These are phyloP conservation scores for Phoenix dactylifera DNA, from an alignment of 176 grass and related monocot genomes.

Conservation along the genomic window DNA sequence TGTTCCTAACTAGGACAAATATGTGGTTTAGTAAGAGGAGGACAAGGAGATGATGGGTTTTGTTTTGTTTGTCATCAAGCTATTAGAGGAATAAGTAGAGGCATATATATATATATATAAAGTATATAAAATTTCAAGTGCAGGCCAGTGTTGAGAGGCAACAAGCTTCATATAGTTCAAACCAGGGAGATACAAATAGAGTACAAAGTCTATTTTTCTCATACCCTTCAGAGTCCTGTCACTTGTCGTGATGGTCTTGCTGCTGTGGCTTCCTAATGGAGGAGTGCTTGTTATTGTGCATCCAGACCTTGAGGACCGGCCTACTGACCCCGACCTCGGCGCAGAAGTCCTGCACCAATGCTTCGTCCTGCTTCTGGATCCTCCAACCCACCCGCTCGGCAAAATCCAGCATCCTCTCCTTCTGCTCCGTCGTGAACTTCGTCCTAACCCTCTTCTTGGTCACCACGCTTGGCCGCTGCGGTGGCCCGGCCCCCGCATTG, in stretches of 20 bases:
- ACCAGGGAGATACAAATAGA: too few species aligned
- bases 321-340: slow-evolving; percentile 50
- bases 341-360: slow-evolving; percentile 58
- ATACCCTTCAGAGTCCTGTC: not conserved
- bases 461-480: slow-evolving; percentile 21
- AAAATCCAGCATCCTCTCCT: slow-evolving; percentile 71
- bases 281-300: slow-evolving; percentile 94
- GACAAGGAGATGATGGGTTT: too few species aligned
- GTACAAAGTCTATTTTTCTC: too few species aligned
- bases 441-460: slow-evolving; percentile 70
- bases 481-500: slow-evolving; percentile 20
- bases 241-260: not conserved
- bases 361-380: slow-evolving; percentile 66
- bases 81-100: too few species aligned
- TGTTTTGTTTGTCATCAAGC: too few species aligned
- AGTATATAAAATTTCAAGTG: too few species aligned
- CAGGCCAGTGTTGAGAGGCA: too few species aligned
- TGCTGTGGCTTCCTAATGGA: slow-evolving; percentile 23
- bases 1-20: too few species aligned
- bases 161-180: too few species aligned
- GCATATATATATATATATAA: too few species aligned
- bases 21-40: too few species aligned
- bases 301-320: slow-evolving; percentile 98
- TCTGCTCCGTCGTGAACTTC: slow-evolving; percentile 88
- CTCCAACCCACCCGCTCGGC: slow-evolving; percentile 77